Percentiles rank a stretch among this genome's conserved stretches.
These are phyloP conservation scores for carrot (Daucus carota) DNA, from an alignment of 129 eudicot genomes.

Conservation along the genomic window DNA sequence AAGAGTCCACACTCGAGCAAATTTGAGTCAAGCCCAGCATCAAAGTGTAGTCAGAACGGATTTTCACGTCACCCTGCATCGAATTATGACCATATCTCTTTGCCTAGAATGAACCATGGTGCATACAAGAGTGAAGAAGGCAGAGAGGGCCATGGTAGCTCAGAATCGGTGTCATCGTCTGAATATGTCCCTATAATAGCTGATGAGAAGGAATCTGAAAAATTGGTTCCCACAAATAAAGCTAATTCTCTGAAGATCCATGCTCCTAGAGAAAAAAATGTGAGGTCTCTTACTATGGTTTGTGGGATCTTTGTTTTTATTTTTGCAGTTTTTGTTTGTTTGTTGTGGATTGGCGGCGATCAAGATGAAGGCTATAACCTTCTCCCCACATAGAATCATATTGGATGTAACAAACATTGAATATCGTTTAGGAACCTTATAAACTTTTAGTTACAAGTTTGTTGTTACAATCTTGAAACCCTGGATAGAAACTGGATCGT, in stretches of 20 bases:
- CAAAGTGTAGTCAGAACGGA: conserved; percentile 34
- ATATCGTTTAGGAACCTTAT: conserved; percentile 9
- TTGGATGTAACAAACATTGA: neutral
- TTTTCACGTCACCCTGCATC: conserved; percentile 21
- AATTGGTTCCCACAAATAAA: conserved; percentile 21
- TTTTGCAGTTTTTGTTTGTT: conserved; percentile 37
- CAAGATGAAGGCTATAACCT: conserved; percentile 33
- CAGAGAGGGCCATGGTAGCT: conserved; percentile 32
- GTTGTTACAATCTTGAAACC: neutral
- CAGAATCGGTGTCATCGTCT: conserved; percentile 74
- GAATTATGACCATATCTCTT: conserved; percentile 25
- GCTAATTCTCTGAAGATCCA: conserved; percentile 4
- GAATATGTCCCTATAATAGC: conserved; percentile 27
- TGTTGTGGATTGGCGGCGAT: conserved; percentile 32
- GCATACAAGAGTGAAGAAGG: conserved; percentile 18
- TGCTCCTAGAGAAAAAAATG: conserved; percentile 1
- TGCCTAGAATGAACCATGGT: conserved; percentile 4
- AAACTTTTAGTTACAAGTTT: conserved; percentile 3
- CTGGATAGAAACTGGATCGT: neutral
- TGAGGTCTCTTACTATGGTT: conserved; percentile 18
- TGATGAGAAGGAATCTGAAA: conserved; percentile 13
- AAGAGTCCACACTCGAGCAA: conserved; percentile 40
- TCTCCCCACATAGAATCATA: conserved; percentile 60
- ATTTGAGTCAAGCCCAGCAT: conserved; percentile 35
- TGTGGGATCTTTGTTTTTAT: conserved; percentile 30